Percentiles rank a stretch among this genome's conserved stretches.
Evolutionary conservation across 257 asterid species (phyloP).

Genomic region (Solanum commersonii): DNA sequence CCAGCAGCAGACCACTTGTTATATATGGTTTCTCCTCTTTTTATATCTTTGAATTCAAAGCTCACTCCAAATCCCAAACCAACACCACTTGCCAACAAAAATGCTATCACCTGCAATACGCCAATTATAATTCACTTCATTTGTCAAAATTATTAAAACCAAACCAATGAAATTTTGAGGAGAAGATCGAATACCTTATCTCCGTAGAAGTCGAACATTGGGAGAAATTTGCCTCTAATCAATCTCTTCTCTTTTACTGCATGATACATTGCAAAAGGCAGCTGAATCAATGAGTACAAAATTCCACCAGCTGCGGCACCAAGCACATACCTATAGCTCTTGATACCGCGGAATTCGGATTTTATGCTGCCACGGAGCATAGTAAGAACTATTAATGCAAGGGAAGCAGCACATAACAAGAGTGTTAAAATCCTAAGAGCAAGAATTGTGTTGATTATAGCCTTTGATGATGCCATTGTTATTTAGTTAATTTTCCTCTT

Average conservation of each 20-base stretch:
- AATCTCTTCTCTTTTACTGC: not conserved
- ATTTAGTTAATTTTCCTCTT: not conserved
- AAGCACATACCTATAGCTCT: not conserved
- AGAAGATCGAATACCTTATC: not conserved
- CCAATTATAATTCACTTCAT: not conserved
- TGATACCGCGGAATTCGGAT: not conserved
- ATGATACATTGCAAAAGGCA: not conserved
- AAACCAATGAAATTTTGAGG: not conserved
- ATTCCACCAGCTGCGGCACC: not conserved
- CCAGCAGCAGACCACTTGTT: not conserved
- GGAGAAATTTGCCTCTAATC: not conserved
- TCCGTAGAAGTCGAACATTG: not conserved
- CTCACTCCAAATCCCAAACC: not conserved
- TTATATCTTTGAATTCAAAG: not conserved
- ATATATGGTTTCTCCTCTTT: not conserved
- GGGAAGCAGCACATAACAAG: not conserved
- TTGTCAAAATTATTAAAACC: not conserved
- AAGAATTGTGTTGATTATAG: not conserved
- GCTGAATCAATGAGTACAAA: not conserved
- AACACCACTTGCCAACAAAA: not conserved
- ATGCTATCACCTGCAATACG: not conserved
- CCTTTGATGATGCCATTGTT: not conserved
- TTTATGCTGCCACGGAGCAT: not conserved
- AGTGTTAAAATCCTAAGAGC: not conserved
- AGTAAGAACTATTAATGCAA: not conserved